Percentiles rank a stretch among this genome's conserved stretches.
phyloP scores from a whole-genome alignment of 2,329 filamentous ascomycete genomes.

The Leptographium radiaticola region DNA sequence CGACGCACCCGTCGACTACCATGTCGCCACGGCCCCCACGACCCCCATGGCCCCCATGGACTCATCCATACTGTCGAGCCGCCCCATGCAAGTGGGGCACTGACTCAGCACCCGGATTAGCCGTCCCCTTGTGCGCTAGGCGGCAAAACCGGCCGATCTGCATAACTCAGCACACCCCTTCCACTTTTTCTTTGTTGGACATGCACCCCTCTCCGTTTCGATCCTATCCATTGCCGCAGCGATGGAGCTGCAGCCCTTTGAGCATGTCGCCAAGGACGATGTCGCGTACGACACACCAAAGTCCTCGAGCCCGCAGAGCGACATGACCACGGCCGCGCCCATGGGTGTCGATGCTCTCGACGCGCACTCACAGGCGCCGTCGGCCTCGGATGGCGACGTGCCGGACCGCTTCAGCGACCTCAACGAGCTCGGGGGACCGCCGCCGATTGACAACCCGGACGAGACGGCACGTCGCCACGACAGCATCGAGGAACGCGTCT shows the following conservation, averaged over 20 bases:
- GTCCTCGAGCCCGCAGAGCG: conserved; percentile 28
- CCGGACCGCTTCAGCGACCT: conserved; percentile 28
- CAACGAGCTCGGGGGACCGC: conserved; percentile 28
- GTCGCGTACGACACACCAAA: conserved; percentile 15
- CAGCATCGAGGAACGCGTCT: conserved; percentile 23
- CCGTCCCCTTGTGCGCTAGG: neutral
- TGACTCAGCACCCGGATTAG: neutral
- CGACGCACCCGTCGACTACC: neutral
- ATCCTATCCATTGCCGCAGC: neutral
- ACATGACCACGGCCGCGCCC: conserved; percentile 16
- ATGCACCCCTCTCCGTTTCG: too few species aligned
- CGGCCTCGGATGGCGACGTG: conserved; percentile 12
- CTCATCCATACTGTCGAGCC: too few species aligned
- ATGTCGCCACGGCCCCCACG: too few species aligned
- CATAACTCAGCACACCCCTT: too few species aligned
- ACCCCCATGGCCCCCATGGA: too few species aligned
- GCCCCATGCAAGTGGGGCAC: too few species aligned
- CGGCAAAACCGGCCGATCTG: neutral
- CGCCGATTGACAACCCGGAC: conserved; percentile 27
- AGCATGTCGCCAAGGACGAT: neutral
- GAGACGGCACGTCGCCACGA: conserved; percentile 24
- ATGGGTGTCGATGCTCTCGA: neutral
- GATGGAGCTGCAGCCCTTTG: neutral
- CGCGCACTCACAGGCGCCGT: too few species aligned
- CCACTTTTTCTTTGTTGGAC: too few species aligned